Base-by-base conservation (phyloP, 2,329 filamentous ascomycete genomes). In the Capronia epimyces region DNA sequence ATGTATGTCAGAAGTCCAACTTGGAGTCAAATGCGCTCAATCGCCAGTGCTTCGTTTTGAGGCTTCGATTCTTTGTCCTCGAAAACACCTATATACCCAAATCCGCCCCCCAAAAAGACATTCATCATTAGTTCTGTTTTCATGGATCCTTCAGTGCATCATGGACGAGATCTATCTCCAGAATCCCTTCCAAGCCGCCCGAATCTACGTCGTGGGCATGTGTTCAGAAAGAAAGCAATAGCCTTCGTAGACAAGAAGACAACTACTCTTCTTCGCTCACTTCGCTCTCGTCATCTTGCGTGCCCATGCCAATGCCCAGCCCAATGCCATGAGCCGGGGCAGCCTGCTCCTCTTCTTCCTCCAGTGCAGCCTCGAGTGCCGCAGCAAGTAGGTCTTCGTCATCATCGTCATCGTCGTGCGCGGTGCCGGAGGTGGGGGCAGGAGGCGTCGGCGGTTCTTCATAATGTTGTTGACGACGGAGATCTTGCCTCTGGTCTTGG, bases 231-330 rank as follows among this genome's bases (percentile, higher is more conserved):
- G 24, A 27, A 27, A 27, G 24, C 24, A 5, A 27, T 27, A 10
- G 15, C 31, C 13, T n/a, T n/a, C 3, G 34, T 18, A 18, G n/a
- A 7, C 20, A 3, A 24, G 16, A 21, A 10, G n/a, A 21, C 9
- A 31, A 32, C 25, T 47, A 84, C 63, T 84, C 81, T 64, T 84
- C 81, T 63, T 84, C 81, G 58, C 81, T 84, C 47, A 84, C 80
- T 59, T 82, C 80, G 58, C 81, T 84, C 65, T 84, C 81, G 46
- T 73, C 68, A 15, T 81, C 79, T 29, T 72, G 76, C 5, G 18
- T 43, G 57, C 67, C 82, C 62, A 83, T 80, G 63, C 83, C 81
- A 62, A 83, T 81, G 57, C 80, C 83, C 50, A 84, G 79, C 58
- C 81, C 80, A 57, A 81, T 82, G 64, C 83, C 80, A 42, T 71